Conservation (phyloP, 495 filamentous ascomycete species). For the Daldinia bambusicola region DNA sequence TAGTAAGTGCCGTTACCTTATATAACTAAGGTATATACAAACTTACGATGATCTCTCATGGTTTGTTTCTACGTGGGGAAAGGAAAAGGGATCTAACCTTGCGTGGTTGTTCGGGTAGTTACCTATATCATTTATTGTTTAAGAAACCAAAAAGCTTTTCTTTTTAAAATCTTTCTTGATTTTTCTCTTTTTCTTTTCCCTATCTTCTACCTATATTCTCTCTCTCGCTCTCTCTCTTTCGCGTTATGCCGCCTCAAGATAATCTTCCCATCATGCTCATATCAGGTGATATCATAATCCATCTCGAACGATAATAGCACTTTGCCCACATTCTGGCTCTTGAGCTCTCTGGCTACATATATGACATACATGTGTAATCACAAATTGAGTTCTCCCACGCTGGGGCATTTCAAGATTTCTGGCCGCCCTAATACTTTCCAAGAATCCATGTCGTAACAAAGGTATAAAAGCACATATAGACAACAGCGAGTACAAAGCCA, state of each 20-base stretch:
- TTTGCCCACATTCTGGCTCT: neutral
- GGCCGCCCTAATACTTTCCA: neutral
- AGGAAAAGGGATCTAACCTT: too few species aligned
- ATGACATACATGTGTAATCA: neutral
- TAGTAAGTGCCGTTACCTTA: neutral
- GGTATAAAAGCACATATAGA: slow-evolving; percentile 29
- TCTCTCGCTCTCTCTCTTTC: neutral
- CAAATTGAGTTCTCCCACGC: neutral
- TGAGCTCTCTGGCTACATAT: slow-evolving; percentile 17
- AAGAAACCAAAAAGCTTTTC: neutral
- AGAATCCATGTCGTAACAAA: slow-evolving; percentile 10
- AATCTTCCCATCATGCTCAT: slow-evolving; percentile 2
- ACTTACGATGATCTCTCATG: neutral
- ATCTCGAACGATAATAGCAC: neutral
- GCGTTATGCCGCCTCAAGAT: neutral
- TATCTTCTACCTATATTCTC: too few species aligned
- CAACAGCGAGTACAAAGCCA: slow-evolving; percentile 31
- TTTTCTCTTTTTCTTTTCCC: too few species aligned
- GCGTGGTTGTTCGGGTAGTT: neutral
- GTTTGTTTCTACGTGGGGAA: neutral
- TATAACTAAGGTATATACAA: slow-evolving; percentile 3
- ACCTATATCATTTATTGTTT: neutral
- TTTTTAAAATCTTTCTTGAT: neutral
- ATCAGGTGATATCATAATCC: slow-evolving; percentile 17
- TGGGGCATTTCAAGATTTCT: neutral